Conservation (phyloP, 495 filamentous ascomycete genomes). For the Alectoria sarmentosa region DNA sequence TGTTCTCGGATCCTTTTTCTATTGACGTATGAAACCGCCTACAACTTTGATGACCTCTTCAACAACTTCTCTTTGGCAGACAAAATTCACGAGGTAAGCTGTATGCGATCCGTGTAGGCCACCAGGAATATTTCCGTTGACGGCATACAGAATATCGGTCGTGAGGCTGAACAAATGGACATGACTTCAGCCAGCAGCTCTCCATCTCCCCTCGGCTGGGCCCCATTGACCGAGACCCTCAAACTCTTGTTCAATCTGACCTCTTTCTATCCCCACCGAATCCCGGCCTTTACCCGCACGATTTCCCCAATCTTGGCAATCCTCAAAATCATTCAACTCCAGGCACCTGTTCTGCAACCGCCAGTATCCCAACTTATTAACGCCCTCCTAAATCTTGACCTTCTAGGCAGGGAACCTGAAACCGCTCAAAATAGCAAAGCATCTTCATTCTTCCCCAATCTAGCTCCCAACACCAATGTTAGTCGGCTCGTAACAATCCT, state of each 20-base stretch:
- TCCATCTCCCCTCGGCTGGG: slow-evolving; percentile 31
- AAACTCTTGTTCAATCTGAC: slow-evolving; percentile 88
- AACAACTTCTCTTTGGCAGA: slow-evolving; percentile 63
- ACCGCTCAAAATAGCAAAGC: slow-evolving; percentile 37
- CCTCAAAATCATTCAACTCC: slow-evolving; percentile 49
- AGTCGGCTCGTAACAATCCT: slow-evolving; percentile 69
- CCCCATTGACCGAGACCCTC: slow-evolving; percentile 71
- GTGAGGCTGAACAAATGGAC: slow-evolving; percentile 46
- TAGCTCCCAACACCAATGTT: slow-evolving; percentile 52
- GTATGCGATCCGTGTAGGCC: neutral
- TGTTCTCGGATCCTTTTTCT: slow-evolving; percentile 76
- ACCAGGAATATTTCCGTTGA: neutral
- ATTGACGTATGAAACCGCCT: slow-evolving; percentile 71
- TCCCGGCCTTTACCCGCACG: slow-evolving; percentile 53
- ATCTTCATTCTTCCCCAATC: slow-evolving; percentile 57
- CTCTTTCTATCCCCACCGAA: slow-evolving; percentile 57
- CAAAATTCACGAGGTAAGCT: slow-evolving; percentile 52
- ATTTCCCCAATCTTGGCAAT: slow-evolving; percentile 69
- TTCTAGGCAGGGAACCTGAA: slow-evolving; percentile 35
- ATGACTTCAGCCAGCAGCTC: slow-evolving; percentile 34
- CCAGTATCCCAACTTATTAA: slow-evolving; percentile 65
- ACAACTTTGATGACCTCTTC: slow-evolving; percentile 62
- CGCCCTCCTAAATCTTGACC: slow-evolving; percentile 68
- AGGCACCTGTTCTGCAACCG: slow-evolving; percentile 51
- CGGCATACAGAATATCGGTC: slow-evolving; percentile 50